phyloP scores from a whole-genome alignment of 345 rosid species.

The Citrus reticulata region DNA sequence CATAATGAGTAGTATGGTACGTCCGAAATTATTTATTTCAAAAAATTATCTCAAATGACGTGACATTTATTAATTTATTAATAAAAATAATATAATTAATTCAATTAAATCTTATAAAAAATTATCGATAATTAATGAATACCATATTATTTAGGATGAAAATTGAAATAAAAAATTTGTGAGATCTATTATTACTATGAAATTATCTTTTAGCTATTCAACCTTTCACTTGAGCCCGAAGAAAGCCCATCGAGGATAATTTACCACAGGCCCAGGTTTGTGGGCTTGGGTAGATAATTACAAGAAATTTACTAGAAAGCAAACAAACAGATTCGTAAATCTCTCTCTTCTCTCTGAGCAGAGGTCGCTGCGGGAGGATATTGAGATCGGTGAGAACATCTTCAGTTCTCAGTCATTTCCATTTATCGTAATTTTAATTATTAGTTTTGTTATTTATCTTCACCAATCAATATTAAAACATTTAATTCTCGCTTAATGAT shows the following conservation, averaged over 20 bases:
- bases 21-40: too few relatives aligned
- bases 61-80: too few relatives aligned
- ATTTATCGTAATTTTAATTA: background rate
- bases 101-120: too few relatives aligned
- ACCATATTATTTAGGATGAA: too few relatives aligned
- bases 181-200: too few relatives aligned
- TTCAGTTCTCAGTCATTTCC: background rate
- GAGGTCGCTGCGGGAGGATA: slow-evolving; percentile 31
- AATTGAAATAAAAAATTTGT: too few relatives aligned
- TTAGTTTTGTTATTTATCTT: background rate
- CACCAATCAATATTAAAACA: background rate
- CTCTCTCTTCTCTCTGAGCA: background rate
- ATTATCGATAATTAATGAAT: too few relatives aligned
- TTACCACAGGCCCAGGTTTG: background rate
- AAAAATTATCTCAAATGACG: too few relatives aligned
- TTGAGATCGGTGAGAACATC: slow-evolving; percentile 36
- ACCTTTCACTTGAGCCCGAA: background rate
- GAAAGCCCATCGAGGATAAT: background rate
- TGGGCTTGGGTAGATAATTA: background rate
- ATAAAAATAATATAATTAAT: too few relatives aligned
- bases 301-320: background rate
- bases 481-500: background rate
- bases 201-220: too few relatives aligned
- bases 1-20: too few relatives aligned
- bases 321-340: background rate